phyloP scores from a whole-genome alignment of 257 asterid genomes.

The Penstemon davidsonii region DNA sequence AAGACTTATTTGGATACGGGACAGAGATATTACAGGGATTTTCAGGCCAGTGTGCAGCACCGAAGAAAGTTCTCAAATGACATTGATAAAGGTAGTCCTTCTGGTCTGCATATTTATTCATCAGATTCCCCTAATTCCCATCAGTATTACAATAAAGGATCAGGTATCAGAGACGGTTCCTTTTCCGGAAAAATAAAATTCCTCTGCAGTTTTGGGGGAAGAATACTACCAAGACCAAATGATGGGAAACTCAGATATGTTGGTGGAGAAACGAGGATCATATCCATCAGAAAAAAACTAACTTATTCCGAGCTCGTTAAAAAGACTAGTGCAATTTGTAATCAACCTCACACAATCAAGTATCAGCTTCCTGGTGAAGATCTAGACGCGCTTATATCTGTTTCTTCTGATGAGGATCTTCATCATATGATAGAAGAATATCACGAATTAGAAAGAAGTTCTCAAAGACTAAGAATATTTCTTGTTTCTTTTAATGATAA shows the following conservation, averaged over 20 bases:
- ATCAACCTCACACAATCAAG: slow-evolving; percentile 64
- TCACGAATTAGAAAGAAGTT: slow-evolving; percentile 62
- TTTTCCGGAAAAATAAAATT: slow-evolving; percentile 61
- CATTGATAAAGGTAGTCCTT: slow-evolving; percentile 38
- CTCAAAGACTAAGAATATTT: slow-evolving; percentile 72
- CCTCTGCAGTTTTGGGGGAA: slow-evolving; percentile 93
- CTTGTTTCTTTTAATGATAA: slow-evolving; percentile 58
- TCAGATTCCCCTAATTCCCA: slow-evolving; percentile 44
- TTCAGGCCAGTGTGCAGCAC: slow-evolving; percentile 29
- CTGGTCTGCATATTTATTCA: slow-evolving; percentile 31
- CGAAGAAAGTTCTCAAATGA: slow-evolving; percentile 37
- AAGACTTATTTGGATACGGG: slow-evolving; percentile 26
- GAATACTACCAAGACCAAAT: slow-evolving; percentile 74
- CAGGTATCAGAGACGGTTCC: slow-evolving; percentile 37
- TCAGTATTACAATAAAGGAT: slow-evolving; percentile 33
- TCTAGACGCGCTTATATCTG: slow-evolving; percentile 83
- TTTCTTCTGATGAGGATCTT: slow-evolving; percentile 86
- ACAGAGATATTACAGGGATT: slow-evolving; percentile 32
- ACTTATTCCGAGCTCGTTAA: slow-evolving; percentile 58
- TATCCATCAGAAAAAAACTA: slow-evolving; percentile 59
- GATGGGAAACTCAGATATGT: slow-evolving; percentile 85
- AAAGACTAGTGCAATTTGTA: slow-evolving; percentile 61
- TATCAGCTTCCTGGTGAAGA: slow-evolving; percentile 97
- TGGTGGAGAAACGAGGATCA: slow-evolving; percentile 86
- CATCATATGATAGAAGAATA: slow-evolving; percentile 89